phyloP scores from a whole-genome alignment of 2,329 filamentous ascomycete species.

The Beauveria pseudobassiana region DNA sequence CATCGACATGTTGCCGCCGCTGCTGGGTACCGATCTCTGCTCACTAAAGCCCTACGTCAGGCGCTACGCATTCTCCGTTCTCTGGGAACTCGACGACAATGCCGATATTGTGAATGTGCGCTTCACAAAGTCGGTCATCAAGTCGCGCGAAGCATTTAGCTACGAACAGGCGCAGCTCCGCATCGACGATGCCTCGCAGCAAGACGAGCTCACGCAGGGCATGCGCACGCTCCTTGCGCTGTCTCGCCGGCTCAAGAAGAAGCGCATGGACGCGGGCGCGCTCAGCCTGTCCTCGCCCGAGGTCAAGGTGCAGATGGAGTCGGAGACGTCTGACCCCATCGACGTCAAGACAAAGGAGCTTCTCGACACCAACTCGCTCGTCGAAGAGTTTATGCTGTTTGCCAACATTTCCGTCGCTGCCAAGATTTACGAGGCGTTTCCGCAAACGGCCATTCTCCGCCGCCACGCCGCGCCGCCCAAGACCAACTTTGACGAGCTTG shows the following conservation, averaged over 20 bases:
- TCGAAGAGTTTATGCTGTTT: slow-evolving; percentile 98
- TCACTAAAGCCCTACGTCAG: slow-evolving; percentile 98
- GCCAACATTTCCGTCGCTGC: slow-evolving; percentile 92
- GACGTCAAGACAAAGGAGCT: slow-evolving; percentile 94
- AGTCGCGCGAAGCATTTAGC: slow-evolving; percentile 92
- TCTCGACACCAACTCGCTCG: slow-evolving; percentile 92
- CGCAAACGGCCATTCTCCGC: slow-evolving; percentile 88
- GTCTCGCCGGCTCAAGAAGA: slow-evolving; percentile 88
- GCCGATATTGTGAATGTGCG: slow-evolving; percentile 78
- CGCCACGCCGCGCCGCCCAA: slow-evolving; percentile 89
- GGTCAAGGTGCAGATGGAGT: slow-evolving; percentile 91
- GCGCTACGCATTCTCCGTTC: slow-evolving; percentile 74
- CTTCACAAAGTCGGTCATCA: slow-evolving; percentile 97
- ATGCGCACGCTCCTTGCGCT: slow-evolving; percentile 83
- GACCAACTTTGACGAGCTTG: slow-evolving; percentile 92
- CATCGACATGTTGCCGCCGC: slow-evolving; percentile 97
- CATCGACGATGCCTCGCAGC: slow-evolving; percentile 81
- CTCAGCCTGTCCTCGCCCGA: slow-evolving; percentile 96
- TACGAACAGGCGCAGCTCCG: slow-evolving; percentile 93
- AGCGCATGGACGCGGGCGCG: slow-evolving; percentile 92
- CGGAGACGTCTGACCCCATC: slow-evolving; percentile 89
- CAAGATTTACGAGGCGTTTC: slow-evolving; percentile 86
- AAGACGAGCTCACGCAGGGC: slow-evolving; percentile 81
- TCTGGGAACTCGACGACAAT: slow-evolving; percentile 82
- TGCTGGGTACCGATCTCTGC: slow-evolving; percentile 92